A percentile compares a stretch with the other conserved stretches of the same genome.
Evolutionary conservation across 768 basidiomycete genomes (phyloP).

Genomic region (Rhizopogon vinicolor): DNA sequence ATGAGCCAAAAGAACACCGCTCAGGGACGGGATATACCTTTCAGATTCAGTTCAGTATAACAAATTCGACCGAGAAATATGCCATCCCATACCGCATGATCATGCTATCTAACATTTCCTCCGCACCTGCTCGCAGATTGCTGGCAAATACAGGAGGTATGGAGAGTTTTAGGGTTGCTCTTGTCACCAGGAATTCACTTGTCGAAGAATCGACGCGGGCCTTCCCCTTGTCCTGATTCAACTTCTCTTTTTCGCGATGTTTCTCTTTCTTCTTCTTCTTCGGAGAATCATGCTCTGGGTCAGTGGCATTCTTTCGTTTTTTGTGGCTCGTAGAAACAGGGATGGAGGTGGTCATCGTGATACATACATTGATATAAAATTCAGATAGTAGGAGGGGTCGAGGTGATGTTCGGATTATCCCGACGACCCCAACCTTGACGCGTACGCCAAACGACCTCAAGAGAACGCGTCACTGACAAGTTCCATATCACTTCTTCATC

Average conservation of each 20-base stretch:
- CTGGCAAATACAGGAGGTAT: conserved; percentile 79
- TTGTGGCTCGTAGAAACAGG: conserved; percentile 20
- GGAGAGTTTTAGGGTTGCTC: conserved; percentile 64
- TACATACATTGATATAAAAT: not conserved
- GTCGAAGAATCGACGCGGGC: conserved; percentile 21
- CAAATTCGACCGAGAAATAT: not conserved
- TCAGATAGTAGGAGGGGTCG: not conserved
- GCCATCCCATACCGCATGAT: conserved; percentile 73
- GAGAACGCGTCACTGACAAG: conserved; percentile 19
- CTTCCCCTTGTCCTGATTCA: conserved; percentile 31
- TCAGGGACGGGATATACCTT: conserved; percentile 85
- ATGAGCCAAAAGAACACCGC: conserved; percentile 85
- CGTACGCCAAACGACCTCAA: conserved; percentile 12
- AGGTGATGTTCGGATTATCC: not conserved
- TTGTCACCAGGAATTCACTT: conserved; percentile 58
- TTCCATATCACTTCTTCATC: conserved; percentile 6
- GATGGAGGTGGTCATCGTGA: conserved; percentile 3
- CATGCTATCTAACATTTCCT: conserved; percentile 92
- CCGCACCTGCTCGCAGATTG: conserved; percentile 68
- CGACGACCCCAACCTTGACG: conserved; percentile 10
- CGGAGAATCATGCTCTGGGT: conserved; percentile 19
- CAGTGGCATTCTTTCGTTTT: conserved; percentile 40
- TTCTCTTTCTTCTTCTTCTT: conserved; percentile 28
- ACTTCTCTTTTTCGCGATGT: too few relatives aligned
- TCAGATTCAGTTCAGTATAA: conserved; percentile 1